These are phyloP conservation scores for Aspergillus novofumigatus DNA, from an alignment of 2,329 filamentous ascomycete genomes.

Conservation along the genomic window DNA sequence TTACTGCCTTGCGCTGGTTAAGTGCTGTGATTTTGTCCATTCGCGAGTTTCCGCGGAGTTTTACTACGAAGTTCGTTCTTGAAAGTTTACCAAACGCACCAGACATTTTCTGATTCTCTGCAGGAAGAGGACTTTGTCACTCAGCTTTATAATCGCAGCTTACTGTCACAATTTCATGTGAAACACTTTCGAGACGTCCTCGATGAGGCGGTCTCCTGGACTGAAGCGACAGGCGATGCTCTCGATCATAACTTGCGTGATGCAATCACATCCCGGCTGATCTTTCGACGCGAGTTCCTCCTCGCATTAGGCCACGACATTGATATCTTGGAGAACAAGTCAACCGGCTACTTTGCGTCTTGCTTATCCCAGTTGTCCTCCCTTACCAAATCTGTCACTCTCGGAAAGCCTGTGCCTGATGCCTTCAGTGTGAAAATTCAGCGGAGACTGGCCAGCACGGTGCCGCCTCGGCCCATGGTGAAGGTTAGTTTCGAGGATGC, in stretches of 20 bases:
- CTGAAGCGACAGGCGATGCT: slow-evolving; percentile 37
- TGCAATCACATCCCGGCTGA: slow-evolving; percentile 63
- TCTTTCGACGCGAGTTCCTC: slow-evolving; percentile 57
- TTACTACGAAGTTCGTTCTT: slow-evolving; percentile 71
- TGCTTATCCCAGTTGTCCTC: slow-evolving; percentile 46
- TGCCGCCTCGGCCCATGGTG: slow-evolving; percentile 87
- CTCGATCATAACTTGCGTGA: slow-evolving; percentile 37
- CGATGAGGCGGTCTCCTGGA: slow-evolving; percentile 50
- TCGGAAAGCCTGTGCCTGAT: slow-evolving; percentile 65
- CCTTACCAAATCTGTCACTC: slow-evolving; percentile 56
- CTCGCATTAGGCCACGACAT: slow-evolving; percentile 36
- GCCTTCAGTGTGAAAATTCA: slow-evolving; percentile 90
- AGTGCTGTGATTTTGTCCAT: slow-evolving; percentile 76
- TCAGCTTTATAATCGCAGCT: slow-evolving; percentile 76
- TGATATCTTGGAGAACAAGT: slow-evolving; percentile 27
- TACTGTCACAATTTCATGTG: slow-evolving; percentile 63
- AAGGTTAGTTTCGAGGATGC: slow-evolving; percentile 69
- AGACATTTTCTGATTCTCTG: slow-evolving; percentile 11
- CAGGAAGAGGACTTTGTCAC: slow-evolving; percentile 96
- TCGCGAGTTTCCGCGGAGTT: slow-evolving; percentile 74
- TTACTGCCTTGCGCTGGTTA: slow-evolving; percentile 81
- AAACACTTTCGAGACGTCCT: slow-evolving; percentile 55
- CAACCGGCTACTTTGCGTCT: slow-evolving; percentile 24
- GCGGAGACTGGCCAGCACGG: slow-evolving; percentile 84
- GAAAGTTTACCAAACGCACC: not conserved